Evolutionary conservation across 441 rosid species (phyloP).

Genomic region (Kokia cookei): DNA sequence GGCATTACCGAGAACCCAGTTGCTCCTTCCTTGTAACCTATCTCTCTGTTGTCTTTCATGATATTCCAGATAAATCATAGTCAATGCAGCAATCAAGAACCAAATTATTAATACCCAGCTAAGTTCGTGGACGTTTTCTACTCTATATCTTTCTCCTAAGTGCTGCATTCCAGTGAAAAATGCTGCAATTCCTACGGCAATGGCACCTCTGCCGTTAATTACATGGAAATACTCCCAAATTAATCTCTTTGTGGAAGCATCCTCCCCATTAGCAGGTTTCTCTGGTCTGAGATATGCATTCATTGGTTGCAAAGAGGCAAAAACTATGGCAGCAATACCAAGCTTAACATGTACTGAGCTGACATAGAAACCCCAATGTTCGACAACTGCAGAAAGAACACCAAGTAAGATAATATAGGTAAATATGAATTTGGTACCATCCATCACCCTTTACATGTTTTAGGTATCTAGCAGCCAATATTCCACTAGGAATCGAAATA

Average conservation of each 20-base stretch:
- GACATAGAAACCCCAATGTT: constrained; percentile 65
- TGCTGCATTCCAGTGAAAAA: constrained; percentile 86
- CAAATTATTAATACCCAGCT: constrained; percentile 60
- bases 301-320: constrained; percentile 70
- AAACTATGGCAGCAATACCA: constrained; percentile 66
- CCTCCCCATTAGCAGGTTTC: constrained; percentile 55
- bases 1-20: constrained; percentile 67
- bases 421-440: constrained; percentile 88
- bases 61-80: constrained; percentile 63
- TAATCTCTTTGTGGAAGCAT: constrained; percentile 40
- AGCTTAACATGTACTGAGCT: constrained; percentile 75
- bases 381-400: constrained; percentile 87
- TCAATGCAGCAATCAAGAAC: constrained; percentile 46
- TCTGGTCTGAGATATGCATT: constrained; percentile 79
- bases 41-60: constrained; percentile 44
- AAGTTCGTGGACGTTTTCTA: constrained; percentile 69
- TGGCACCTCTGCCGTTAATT: constrained; percentile 62
- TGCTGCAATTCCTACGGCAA: constrained; percentile 49
- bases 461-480: constrained; percentile 77
- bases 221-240: constrained; percentile 80
- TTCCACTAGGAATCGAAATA: constrained; percentile 85
- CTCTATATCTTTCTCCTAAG: constrained; percentile 72
- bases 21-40: constrained; percentile 49
- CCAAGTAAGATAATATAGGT: constrained; percentile 78
- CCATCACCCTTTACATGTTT: constrained; percentile 92